phyloP scores from a whole-genome alignment of 352 stramenopile species.

The Phytophthora pini region DNA sequence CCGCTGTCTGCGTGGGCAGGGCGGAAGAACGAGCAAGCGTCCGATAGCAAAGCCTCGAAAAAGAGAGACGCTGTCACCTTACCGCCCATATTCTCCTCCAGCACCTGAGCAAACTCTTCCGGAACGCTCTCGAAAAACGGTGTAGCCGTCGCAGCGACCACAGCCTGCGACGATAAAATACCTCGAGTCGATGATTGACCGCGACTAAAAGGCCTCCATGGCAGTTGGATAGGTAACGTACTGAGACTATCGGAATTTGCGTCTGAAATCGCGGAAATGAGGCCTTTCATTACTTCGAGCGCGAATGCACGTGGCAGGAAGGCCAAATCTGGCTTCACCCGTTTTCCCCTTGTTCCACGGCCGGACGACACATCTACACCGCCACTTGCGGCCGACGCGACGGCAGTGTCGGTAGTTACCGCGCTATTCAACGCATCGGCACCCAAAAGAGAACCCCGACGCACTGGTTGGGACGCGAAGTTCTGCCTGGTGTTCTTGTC shows the following conservation, averaged over 20 bases:
- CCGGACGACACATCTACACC: slow-evolving; percentile 8
- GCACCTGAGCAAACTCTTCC: slow-evolving; percentile 49
- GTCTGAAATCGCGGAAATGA: slow-evolving; percentile 48
- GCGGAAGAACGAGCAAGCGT: slow-evolving; percentile 64
- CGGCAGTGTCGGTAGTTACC: slow-evolving; percentile 13
- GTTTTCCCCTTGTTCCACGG: slow-evolving; percentile 9
- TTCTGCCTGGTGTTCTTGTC: slow-evolving; percentile 15
- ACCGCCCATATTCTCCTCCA: slow-evolving; percentile 50
- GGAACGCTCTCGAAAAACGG: slow-evolving; percentile 61
- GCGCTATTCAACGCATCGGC: slow-evolving; percentile 4
- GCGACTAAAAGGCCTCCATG: slow-evolving; percentile 44
- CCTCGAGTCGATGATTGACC: slow-evolving; percentile 11
- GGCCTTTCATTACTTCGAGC: slow-evolving; percentile 59
- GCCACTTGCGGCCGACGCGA: slow-evolving; percentile 9
- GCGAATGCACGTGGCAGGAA: slow-evolving; percentile 49
- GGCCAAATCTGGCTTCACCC: slow-evolving; percentile 19
- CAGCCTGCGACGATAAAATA: slow-evolving; percentile 8
- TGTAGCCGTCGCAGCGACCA: slow-evolving; percentile 20
- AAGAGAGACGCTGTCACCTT: slow-evolving; percentile 58
- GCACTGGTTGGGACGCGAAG: slow-evolving; percentile 1
- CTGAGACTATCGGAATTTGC: slow-evolving; percentile 37
- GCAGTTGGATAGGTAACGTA: slow-evolving; percentile 49
- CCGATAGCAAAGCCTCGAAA: slow-evolving; percentile 63
- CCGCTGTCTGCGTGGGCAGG: slow-evolving; percentile 40
- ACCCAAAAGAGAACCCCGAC: slow-evolving; percentile 24